Conservation (phyloP, 2,329 filamentous ascomycete species). For the Nakataea oryzae region DNA sequence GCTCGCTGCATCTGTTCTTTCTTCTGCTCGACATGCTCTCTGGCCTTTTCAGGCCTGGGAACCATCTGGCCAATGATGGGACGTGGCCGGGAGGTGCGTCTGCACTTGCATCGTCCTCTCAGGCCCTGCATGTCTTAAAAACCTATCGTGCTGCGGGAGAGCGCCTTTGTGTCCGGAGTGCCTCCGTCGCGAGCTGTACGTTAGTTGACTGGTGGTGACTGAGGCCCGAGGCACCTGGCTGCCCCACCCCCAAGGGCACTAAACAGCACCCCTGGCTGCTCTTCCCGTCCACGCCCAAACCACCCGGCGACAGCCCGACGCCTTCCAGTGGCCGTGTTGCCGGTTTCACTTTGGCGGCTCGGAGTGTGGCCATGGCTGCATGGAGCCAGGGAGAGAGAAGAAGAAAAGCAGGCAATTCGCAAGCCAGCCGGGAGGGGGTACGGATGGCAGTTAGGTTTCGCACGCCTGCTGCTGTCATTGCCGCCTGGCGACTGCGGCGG, state of each 20-base stretch:
- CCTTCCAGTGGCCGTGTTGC: no score
- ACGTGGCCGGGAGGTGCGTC: constrained; percentile 2
- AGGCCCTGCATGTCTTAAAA: constrained; percentile 4
- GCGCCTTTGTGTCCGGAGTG: background rate
- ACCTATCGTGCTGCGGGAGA: background rate
- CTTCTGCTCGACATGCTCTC: background rate
- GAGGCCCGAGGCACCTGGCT: background rate
- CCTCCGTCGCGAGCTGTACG: background rate
- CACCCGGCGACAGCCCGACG: background rate
- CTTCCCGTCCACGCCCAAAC: background rate
- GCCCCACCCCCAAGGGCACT: background rate
- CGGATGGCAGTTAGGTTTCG: background rate
- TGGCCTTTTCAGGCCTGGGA: constrained; percentile 1
- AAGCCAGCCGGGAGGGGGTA: background rate
- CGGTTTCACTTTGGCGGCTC: no score
- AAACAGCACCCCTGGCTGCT: background rate
- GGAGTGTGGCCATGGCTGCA: background rate
- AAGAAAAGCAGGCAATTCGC: no score
- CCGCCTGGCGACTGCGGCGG: background rate
- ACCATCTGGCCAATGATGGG: constrained; percentile 7
- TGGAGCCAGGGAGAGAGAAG: background rate
- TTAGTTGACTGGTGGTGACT: background rate
- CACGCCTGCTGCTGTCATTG: background rate
- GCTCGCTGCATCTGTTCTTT: background rate
- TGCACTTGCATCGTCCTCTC: constrained; percentile 1